Evolutionary conservation across 108 stramenopile species (phyloP), one percentile per base, ranked within the genome.

Genomic region (Pseudonitzschia delicatissima): DNA sequence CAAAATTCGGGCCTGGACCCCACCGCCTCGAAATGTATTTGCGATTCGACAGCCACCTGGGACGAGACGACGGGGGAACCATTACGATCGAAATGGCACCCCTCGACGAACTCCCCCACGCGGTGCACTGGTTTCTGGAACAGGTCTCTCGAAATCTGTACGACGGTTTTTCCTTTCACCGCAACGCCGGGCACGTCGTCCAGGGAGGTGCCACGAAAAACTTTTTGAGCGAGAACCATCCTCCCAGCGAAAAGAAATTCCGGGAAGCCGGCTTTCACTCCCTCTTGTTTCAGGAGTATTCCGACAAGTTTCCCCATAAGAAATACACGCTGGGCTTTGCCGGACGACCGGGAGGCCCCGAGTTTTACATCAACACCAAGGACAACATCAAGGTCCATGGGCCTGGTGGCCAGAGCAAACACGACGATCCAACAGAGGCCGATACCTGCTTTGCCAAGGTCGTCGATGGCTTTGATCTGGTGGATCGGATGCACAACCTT

Each of bases 381-480:
- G 79, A 98, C 72, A 98, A 98, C 73, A 72, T 79, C 7, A 34
- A 49, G 9, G 71, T 77, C 64, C 96, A 98, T 73, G 97, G 97
- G 2, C 94, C 96, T 1, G 97, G 94, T 5, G 92, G 91, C 17
- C 96, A 96, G 58, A 58, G 45, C 23, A 64, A 45, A 33, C 77
- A 80, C 57, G 83, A 87, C 32, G 87, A 91, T 62, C 69, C 86
- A 32, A 71, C 78, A 15, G 96, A 95, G 67, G 93, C 95, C 12
- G 97, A 98, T 83, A 84, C 94, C 15, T 96, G 95, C 67, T 98
- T 98, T 83, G 97, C 86, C 5, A 88, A 78, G 45, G 77, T 95
- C 39, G 65, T 89, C 11, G 50, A 76, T n/a, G 90, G 88, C 8
- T 61, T 69, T 13, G 78, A 86, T 9, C 47, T 71, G 3, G 60